Evolutionary conservation across 768 basidiomycete genomes (phyloP), one percentile per base, ranked within the genome.

Genomic region (Galerina marginata): DNA sequence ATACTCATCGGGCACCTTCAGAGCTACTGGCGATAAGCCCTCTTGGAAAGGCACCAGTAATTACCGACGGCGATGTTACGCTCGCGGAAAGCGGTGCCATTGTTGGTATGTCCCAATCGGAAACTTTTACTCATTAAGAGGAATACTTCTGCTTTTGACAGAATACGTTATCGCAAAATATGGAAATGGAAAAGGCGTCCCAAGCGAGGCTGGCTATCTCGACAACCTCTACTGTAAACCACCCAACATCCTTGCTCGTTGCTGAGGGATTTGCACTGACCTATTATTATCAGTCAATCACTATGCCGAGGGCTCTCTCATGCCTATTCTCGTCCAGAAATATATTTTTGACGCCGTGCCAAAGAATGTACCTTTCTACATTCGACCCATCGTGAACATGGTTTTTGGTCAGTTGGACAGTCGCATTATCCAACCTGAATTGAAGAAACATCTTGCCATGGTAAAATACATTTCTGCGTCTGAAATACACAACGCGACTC

Each of bases 1-100:
- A 67, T 36, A 42, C 58, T n/a, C 65, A 53, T 40, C 29, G 29
- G 29, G 80, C 80, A 7, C 79, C 79, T 5, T 61, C 69, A 29
- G 77, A 79, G 56, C 65, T 81, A 6, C 64, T 66, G 16, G 54
- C 74, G 3, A 56, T 81, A 16, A 71, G 77, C 47, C 81, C 82
- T 14, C 65, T 83, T 7, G 81, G 83, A 25, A 83, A 79, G 60
- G 71, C 77, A 2, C 83, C 81, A 15, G 72, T 83, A 51, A 80
- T 83, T 43, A 80, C 77, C 4, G 79, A 82, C 64, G 81, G 77
- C n/a, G 74, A 77, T 23, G 54, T 80, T 25, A 76, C 70, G 3
- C 57, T 83, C 49, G 69, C 71, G 40, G 70, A 74, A 60, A 71
- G 81, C 61, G 76, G 76, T 29, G 79, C 79, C 12, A 81, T 82